phyloP scores from a whole-genome alignment of 2,329 filamentous ascomycete species.

The Colletotrichum sp. region DNA sequence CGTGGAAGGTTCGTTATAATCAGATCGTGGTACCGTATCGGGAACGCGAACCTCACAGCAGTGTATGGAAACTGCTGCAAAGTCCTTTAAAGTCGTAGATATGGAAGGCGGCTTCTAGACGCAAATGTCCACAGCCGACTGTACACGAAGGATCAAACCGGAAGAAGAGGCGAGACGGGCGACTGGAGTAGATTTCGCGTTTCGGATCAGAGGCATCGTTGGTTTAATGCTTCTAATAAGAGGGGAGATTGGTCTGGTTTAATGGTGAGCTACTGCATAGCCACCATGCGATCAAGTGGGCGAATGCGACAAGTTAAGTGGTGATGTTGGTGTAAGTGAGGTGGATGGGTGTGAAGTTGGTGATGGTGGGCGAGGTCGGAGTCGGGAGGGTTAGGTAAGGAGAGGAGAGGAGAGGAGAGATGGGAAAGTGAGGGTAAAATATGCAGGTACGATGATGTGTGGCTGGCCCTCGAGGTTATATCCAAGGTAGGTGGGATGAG shows the following conservation, averaged over 20 bases:
- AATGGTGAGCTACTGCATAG: slow-evolving; percentile 33
- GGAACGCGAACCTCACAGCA: slow-evolving; percentile 44
- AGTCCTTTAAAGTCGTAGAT: slow-evolving; percentile 44
- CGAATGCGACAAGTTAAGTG: slow-evolving; percentile 9
- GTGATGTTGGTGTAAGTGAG: slow-evolving; percentile 1
- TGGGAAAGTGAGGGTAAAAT: not conserved
- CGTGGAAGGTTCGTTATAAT: slow-evolving; percentile 26
- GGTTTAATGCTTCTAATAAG: slow-evolving; percentile 37
- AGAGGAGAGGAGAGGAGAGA: not conserved
- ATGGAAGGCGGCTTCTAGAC: slow-evolving; percentile 51
- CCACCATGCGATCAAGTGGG: slow-evolving; percentile 31
- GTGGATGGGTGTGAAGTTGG: not conserved
- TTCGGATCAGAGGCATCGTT: slow-evolving; percentile 66
- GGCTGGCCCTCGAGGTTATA: slow-evolving; percentile 22
- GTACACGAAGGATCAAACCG: slow-evolving; percentile 64
- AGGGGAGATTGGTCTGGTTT: slow-evolving; percentile 29
- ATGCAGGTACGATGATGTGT: slow-evolving; percentile 15
- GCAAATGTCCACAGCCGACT: slow-evolving; percentile 45
- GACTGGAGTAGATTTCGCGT: slow-evolving; percentile 59
- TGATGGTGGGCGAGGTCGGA: not conserved
- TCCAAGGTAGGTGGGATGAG: slow-evolving; percentile 15
- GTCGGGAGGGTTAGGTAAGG: not conserved
- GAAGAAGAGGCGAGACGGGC: slow-evolving; percentile 66
- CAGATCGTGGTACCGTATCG: slow-evolving; percentile 39
- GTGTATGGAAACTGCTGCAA: slow-evolving; percentile 37